phyloP scores from a whole-genome alignment of 257 asterid species.

The Henckelia pumila region DNA sequence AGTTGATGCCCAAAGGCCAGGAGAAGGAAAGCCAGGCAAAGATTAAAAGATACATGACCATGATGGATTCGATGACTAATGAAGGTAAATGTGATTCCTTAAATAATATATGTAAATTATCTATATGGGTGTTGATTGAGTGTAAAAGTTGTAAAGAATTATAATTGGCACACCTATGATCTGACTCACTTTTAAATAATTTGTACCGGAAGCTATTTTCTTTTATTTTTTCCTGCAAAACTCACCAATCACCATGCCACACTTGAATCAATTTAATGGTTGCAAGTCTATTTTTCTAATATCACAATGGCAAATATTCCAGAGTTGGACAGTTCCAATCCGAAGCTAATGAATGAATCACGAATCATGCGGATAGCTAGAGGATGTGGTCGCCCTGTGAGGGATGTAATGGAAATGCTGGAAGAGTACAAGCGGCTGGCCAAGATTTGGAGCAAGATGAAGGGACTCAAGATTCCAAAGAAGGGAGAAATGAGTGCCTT shows the following conservation, averaged over 20 bases:
- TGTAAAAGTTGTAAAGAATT: no score
- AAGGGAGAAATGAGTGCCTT: conserved; percentile 93
- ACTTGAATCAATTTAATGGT: not conserved
- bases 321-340: conserved; percentile 92
- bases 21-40: conserved; percentile 93
- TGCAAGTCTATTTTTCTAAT: conserved; percentile 2
- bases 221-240: no score
- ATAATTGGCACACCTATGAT: not conserved
- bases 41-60: conserved; percentile 88
- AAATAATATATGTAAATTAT: not conserved
- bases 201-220: no score
- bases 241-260: no score
- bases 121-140: not conserved
- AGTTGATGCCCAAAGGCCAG: conserved; percentile 91
- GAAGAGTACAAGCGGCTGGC: conserved; percentile 93
- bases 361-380: conserved; percentile 82
- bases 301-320: conserved; percentile 19
- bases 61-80: conserved; percentile 99
- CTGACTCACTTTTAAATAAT: not conserved
- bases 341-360: conserved; percentile 81
- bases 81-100: conserved; percentile 51
- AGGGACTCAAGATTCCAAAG: conserved; percentile 95
- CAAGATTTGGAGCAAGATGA: conserved; percentile 95
- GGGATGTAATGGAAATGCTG: conserved; percentile 89
- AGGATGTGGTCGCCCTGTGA: conserved; percentile 74